Percentiles rank a stretch among this genome's conserved stretches.
Conservation (phyloP, 2,329 filamentous ascomycete species). For the Dryadomyces quercus-mongolicae region DNA sequence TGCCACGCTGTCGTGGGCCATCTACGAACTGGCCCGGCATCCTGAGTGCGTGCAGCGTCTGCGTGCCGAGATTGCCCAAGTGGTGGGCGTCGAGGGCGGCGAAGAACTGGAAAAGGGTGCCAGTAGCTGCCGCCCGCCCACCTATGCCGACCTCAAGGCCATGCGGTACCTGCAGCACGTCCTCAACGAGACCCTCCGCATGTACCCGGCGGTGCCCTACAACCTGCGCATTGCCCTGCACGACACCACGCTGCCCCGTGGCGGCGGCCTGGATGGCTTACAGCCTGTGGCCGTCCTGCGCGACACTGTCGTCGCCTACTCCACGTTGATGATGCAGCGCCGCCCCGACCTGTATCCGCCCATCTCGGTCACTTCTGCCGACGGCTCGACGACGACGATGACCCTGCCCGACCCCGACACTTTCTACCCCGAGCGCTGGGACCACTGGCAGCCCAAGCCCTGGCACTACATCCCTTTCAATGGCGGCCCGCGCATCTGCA, state of each 20-base stretch:
- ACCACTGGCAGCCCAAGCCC: constrained; percentile 46
- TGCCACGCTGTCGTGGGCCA: constrained; percentile 63
- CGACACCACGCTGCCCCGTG: constrained; percentile 64
- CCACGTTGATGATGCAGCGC: constrained; percentile 61
- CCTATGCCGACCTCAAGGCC: constrained; percentile 70
- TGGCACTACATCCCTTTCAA: constrained; percentile 70
- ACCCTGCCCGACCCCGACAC: constrained; percentile 29
- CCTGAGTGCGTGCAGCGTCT: constrained; percentile 57
- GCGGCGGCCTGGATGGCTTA: constrained; percentile 51
- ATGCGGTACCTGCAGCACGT: constrained; percentile 73
- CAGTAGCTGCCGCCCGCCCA: constrained; percentile 35
- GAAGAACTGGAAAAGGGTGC: too few species aligned
- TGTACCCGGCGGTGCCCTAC: constrained; percentile 70
- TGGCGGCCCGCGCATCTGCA: constrained; percentile 60
- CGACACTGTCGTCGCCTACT: constrained; percentile 54
- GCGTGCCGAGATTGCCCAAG: constrained; percentile 56
- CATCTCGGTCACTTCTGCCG: constrained; percentile 20
- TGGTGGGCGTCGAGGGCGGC: constrained; percentile 48
- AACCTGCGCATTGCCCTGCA: constrained; percentile 61
- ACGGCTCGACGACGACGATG: constrained; percentile 5
- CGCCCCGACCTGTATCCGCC: constrained; percentile 49
- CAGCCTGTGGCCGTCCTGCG: constrained; percentile 54
- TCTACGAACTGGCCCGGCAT: constrained; percentile 69
- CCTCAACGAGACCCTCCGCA: constrained; percentile 64
- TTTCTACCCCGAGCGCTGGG: constrained; percentile 60